A percentile compares a stretch with the other conserved stretches of the same genome.
Conservation (phyloP, 345 rosid genomes). For the Populus ilicifolia region DNA sequence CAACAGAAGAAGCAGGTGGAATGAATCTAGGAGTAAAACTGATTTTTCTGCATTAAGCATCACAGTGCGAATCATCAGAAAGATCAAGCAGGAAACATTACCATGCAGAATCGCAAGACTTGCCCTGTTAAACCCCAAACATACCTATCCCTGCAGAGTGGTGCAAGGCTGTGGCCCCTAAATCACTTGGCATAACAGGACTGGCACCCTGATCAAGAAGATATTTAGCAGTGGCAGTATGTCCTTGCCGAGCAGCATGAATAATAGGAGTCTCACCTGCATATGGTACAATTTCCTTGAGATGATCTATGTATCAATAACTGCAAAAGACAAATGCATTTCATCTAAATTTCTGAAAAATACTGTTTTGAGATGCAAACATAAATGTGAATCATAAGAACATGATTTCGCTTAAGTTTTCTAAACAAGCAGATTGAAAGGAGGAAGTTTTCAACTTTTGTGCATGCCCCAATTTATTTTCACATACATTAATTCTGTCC, state of each 20-base stretch:
- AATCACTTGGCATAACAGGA: conserved; percentile 64
- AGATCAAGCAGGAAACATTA: background rate
- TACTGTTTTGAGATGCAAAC: background rate
- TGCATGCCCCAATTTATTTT: background rate
- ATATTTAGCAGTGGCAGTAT: conserved; percentile 65
- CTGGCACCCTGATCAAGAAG: conserved; percentile 75
- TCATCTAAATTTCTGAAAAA: background rate
- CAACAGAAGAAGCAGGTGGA: background rate
- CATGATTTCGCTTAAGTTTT: background rate
- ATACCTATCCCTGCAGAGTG: conserved; percentile 85
- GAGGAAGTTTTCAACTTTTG: too few species aligned
- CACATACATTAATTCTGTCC: background rate
- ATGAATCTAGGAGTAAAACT: background rate
- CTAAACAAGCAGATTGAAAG: background rate
- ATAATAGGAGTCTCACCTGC: conserved; percentile 89
- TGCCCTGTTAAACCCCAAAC: background rate
- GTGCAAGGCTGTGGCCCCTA: conserved; percentile 86
- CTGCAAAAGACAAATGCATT: background rate
- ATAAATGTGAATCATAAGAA: background rate
- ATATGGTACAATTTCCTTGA: conserved; percentile 18
- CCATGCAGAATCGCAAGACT: background rate
- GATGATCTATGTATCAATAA: background rate
- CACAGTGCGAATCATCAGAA: background rate
- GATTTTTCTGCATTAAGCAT: background rate
- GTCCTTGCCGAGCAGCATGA: conserved; percentile 94